Base-by-base conservation (phyloP, 1,284 basidiomycete genomes). In the Pterulicium gracile region DNA sequence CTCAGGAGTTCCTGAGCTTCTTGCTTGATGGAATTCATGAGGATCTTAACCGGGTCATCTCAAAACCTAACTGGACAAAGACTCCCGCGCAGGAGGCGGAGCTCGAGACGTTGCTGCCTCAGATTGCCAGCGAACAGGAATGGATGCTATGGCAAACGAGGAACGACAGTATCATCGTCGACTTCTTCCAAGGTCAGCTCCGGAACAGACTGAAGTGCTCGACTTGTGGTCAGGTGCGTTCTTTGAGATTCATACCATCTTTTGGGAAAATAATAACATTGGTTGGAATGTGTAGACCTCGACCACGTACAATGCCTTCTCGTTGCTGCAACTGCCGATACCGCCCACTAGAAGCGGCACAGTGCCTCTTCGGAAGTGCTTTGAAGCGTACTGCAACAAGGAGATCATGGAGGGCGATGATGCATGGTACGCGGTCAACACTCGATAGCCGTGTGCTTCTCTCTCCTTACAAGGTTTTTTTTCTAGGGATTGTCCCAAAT, bases 111-210 rank as follows among this genome's bases (percentile, higher is more conserved):
- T 64, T 97, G 24, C 88, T 94, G 13, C 79, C 83, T 20, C 89
- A 94, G 59, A 75, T 95, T 52, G 93, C 92, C n/a, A 85, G 85
- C 56, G 88, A 93, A 54, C 79, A 86, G 58, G 94, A 97, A 61
- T 98, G 95, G 96, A 75, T 79, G 55, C 78, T 88, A 40, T 98
- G 97, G 72, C 81, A 82, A 61, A 79, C 79, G 68, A 76, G 91
- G 47, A 94, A 98, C 61, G 91, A 98, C 61, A 92, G 88, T 55
- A 70, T 98, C 48, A 88, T 98, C 47, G 96, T 98, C 42, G 94
- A 98, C 63, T 87, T 88, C 59, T 98, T 98, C 72, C 95, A 98
- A 66, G 96, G 95, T 3, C 95, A 98, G 64, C 97, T 97, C 62
- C 72, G 90, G 52, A 97, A 89, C 66, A 77, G 84, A 48, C 66